Base-by-base conservation (phyloP, 805 yeast species). In the Schizosaccharomyces osmophilus region DNA sequence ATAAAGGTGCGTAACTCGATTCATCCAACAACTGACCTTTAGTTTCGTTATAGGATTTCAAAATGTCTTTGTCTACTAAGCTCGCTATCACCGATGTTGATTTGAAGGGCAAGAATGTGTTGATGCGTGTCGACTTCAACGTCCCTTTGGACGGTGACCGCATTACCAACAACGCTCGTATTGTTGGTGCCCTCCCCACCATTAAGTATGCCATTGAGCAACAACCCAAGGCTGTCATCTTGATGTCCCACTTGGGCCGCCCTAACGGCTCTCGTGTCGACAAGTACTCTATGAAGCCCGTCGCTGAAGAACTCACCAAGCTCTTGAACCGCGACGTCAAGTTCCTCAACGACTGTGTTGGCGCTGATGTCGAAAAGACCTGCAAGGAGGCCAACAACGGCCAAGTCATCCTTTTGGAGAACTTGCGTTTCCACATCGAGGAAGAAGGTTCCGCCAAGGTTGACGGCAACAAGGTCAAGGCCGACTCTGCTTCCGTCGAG, bases 111-210 rank as follows among this genome's bases (percentile, higher is more conserved):
- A 89, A 93, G 81, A 83, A 97, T 74, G 99, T 93, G 74, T 89
- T 93, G 78, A 90, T 93, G 81, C 86, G 99, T 78, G 98, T 94
- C 65, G 77, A 74, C 72, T 74, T 74, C 73, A 74, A 74, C 67
- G 77, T 74, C 64, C 77, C 74, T 62, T 82, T 93, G 69, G 97
- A 93, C 72, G 97, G 97, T 69, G 81, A 80, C 71, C 89, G 83
- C 73, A 93, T 93, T 80, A 94, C 99, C 78, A 93, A 94, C 83
- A 94, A 93, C 80, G 97, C 93, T 79, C 85, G 99, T 79, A 93
- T 93, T 72, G 97, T 89, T 70, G 99, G 98, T 73, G 98, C 99
- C 68, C 78, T 94, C 70, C 99, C 99, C 75, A 90, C 99, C 68
- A 93, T 93, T 78, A 75, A 94, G 77, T 93, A 90, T 74, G 97